Evolutionary conservation across 495 filamentous ascomycete genomes (phyloP), one percentile per base, ranked within the genome.

Genomic region (Podospora conica): DNA sequence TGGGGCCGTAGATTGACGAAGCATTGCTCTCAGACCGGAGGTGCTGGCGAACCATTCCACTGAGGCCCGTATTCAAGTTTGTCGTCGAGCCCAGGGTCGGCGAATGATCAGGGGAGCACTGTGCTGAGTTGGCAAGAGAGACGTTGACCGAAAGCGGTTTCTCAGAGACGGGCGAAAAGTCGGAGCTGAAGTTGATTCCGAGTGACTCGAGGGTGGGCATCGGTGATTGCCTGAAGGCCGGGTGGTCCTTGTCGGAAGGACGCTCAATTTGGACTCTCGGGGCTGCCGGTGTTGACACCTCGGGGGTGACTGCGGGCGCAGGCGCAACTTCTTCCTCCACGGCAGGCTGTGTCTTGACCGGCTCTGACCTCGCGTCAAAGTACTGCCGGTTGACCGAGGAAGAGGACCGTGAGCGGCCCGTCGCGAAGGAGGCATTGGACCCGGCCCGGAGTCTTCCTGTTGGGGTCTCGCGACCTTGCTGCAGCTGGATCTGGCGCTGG

Each of bases 21-120:
- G 83, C 80, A 63, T 88, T 88, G 77, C 95, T 98, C 61, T 90
- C 86, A 15, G 85, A 85, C 23, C 95, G 89, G 15, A 99, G 82
- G 77, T 98, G 96, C 64, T 92, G 87, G 29, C 89, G 88, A 48
- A 97, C 88, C 75, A 97, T 83, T 21, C 90, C 90, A 71, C 87
- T 92, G 21, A 97, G 81, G 12, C 90, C 91, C 60, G 86, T 77
- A 0, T 28, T 11, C n/a, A 22, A 5, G n/a, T 55, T 55, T 3
- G 75, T 64, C 18, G 75, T 66, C 9, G 91, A 86, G 10, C 89
- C 89, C 3, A 97, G 77, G 11, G 91, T 96, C 1, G 94, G 93
- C 0, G 93, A 96, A 71, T 97, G 91, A 18, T 66, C 70, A 2
- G 79, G 76, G 9, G 77, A 76, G 20, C 61, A 12, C 4, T 73